Conservation (phyloP, 1,139 yeast species). For the Candida labiduridarum region DNA sequence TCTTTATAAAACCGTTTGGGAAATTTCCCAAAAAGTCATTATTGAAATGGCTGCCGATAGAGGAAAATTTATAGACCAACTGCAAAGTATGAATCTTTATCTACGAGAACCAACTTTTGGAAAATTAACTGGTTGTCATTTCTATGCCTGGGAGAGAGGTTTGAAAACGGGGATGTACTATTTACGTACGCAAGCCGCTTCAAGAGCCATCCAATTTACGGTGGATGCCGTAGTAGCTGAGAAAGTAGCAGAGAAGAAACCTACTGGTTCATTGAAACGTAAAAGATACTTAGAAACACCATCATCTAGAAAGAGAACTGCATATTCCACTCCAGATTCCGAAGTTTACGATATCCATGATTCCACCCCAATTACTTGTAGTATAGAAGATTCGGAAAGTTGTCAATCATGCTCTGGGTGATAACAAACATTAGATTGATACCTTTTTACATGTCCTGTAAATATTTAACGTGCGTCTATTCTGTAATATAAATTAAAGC, state of each 20-base stretch:
- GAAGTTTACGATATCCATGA: slow-evolving; percentile 31
- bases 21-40: slow-evolving; percentile 82
- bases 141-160: slow-evolving; percentile 96
- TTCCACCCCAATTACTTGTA: slow-evolving; percentile 42
- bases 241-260: slow-evolving; percentile 22
- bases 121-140: slow-evolving; percentile 94
- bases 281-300: slow-evolving; percentile 22
- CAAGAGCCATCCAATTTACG: slow-evolving; percentile 92
- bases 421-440: neutral
- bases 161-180: slow-evolving; percentile 98
- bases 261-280: slow-evolving; percentile 18
- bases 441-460: neutral
- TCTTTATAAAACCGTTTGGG: slow-evolving; percentile 95
- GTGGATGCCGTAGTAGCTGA: slow-evolving; percentile 48
- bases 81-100: slow-evolving; percentile 88
- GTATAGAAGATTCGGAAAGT: slow-evolving; percentile 32
- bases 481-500: slow-evolving; percentile 1
- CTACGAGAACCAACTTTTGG: slow-evolving; percentile 88
- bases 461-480: neutral
- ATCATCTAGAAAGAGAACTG: slow-evolving; percentile 9
- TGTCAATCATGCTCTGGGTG: slow-evolving; percentile 54
- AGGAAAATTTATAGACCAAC: slow-evolving; percentile 91
- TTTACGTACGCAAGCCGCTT: slow-evolving; percentile 91
- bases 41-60: slow-evolving; percentile 97
- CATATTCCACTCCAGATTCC: slow-evolving; percentile 18